A percentile compares a stretch with the other conserved stretches of the same genome.
These are phyloP conservation scores for Castanospermum australe DNA, from an alignment of 306 rosid species.

Conservation along the genomic window DNA sequence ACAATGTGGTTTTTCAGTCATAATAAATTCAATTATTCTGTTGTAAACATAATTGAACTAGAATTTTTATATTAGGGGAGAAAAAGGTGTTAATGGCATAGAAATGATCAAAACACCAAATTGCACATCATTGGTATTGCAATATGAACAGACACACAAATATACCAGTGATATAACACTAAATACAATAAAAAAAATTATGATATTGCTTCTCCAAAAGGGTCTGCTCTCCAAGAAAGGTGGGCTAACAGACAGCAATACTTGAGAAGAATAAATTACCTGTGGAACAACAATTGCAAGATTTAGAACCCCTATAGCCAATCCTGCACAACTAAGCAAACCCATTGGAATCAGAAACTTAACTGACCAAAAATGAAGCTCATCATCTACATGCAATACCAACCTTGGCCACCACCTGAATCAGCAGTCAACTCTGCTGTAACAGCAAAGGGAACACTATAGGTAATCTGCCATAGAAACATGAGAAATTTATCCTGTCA, in stretches of 20 bases:
- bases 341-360: neutral
- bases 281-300: conserved; percentile 97
- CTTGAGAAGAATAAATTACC: conserved; percentile 47
- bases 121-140: neutral
- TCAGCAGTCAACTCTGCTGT: conserved; percentile 76
- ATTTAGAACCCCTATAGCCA: conserved; percentile 97
- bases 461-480: conserved; percentile 80
- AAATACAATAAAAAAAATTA: neutral
- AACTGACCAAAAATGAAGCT: neutral
- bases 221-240: neutral
- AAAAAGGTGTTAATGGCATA: neutral
- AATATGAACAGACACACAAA: conserved; percentile 5
- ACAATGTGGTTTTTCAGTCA: neutral
- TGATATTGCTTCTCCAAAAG: neutral
- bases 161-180: neutral
- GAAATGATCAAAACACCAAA: conserved; percentile 4
- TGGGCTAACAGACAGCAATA: neutral
- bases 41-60: neutral
- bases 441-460: conserved; percentile 82
- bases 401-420: conserved; percentile 87
- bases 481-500: conserved; percentile 24
- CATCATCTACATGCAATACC: neutral
- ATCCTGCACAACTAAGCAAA: conserved; percentile 58
- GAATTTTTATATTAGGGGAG: neutral
- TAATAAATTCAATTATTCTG: neutral